Conservation (phyloP, 805 yeast species). For the Kuraishia capsulata region DNA sequence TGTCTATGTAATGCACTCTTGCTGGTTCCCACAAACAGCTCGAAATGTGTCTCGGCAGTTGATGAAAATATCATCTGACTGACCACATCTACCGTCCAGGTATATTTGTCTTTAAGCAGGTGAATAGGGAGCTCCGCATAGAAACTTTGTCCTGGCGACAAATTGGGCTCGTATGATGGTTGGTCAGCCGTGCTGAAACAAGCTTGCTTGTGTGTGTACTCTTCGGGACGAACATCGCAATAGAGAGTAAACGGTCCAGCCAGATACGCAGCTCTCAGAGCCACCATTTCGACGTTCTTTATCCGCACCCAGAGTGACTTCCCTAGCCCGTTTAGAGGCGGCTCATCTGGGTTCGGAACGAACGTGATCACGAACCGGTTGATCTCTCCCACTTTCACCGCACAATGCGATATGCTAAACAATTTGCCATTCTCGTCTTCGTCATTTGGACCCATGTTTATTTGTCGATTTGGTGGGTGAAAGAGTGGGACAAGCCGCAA, state of each 20-base stretch:
- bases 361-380: constrained; percentile 47
- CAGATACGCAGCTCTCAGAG: constrained; percentile 73
- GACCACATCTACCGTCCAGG: constrained; percentile 75
- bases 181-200: constrained; percentile 69
- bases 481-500: too few relatives aligned
- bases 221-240: constrained; percentile 66
- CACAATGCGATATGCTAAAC: constrained; percentile 7
- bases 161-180: constrained; percentile 64
- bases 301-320: constrained; percentile 43
- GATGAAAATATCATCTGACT: constrained; percentile 73
- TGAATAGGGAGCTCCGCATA: constrained; percentile 56
- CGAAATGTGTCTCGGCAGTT: constrained; percentile 60
- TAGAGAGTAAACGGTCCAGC: constrained; percentile 87
- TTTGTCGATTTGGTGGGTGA: too few relatives aligned
- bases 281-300: constrained; percentile 61
- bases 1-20: constrained; percentile 22
- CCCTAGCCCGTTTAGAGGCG: constrained; percentile 1
- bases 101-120: constrained; percentile 45
- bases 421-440: constrained; percentile 3
- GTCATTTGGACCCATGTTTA: too few relatives aligned
- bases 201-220: constrained; percentile 43
- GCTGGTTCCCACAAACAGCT: constrained; percentile 45
- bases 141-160: constrained; percentile 60
- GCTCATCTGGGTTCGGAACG: constrained; percentile 23
- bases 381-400: constrained; percentile 51